Base-by-base conservation (phyloP, 148 eudicot genomes). In the Chenopodium formosanum region DNA sequence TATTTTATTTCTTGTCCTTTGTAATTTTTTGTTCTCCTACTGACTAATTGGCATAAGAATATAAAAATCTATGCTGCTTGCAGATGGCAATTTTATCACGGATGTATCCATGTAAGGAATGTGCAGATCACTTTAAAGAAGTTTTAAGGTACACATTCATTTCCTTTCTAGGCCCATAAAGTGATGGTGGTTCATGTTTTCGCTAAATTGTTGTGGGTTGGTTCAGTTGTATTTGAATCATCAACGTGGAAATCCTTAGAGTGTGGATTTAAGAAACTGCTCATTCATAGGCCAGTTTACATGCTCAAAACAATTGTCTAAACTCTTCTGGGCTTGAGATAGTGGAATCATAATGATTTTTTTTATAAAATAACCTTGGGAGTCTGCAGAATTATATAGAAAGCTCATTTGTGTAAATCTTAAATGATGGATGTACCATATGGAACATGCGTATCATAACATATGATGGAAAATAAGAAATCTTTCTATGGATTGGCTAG, bases 41-140 rank as follows among this genome's bases (percentile, higher is more conserved):
- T 81, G 58, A 22, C 4, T 14, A 17, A 19, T 46, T 20, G 50
- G 11, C n/a, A 40, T 67, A 82, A 52, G 71, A 58, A 79, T 6
- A 58, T 56, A 37, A 29, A 32, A 50, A 19, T 78, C 13, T 58
- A 70, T 85, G 25, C 78, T 66, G 53, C 23, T 31, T 88, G 90
- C 91, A 94, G 98, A 94, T 94, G 97, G 88, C 90, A 70, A 92
- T 94, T 76, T 81, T 92, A 81, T 92, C 97, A 67, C 93, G 97
- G 68, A 92, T 92, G 89, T 94, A 92, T 82, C 97, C 98, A 60
- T 94, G 98, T 86, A 89, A 91, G 86, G 98, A 94, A 74, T 94
- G 98, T 85, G 98, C 98, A n/a, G 98, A 94, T 80, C 98, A 94
- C 88, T 93, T 94, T 78, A 94, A 93, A 89, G 97, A 93, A 74